Percentiles rank a stretch among this genome's conserved stretches.
These are phyloP conservation scores for Gentiana macrophylla DNA, from an alignment of 257 asterid genomes.

Conservation along the genomic window DNA sequence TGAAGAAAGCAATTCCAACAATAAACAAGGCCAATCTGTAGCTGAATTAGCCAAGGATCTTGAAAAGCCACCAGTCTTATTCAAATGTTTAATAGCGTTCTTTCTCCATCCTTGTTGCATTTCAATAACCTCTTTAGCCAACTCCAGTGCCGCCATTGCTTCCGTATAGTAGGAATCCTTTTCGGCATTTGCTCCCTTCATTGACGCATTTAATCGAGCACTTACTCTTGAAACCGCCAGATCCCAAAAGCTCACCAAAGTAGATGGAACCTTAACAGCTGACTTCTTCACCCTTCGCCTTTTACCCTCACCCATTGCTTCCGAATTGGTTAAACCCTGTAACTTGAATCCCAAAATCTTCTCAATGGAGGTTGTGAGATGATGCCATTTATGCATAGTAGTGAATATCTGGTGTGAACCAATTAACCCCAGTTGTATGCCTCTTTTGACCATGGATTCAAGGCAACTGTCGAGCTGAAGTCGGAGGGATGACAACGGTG, in stretches of 20 bases:
- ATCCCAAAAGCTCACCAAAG: slow-evolving; percentile 55
- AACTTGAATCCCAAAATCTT: slow-evolving; percentile 35
- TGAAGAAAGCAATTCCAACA: slow-evolving; percentile 75
- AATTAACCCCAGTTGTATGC: slow-evolving; percentile 66
- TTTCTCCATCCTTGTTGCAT: slow-evolving; percentile 72
- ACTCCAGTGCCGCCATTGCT: slow-evolving; percentile 66
- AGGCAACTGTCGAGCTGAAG: slow-evolving; percentile 70
- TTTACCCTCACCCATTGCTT: not conserved
- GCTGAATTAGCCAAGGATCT: slow-evolving; percentile 80
- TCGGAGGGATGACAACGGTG: slow-evolving; percentile 35
- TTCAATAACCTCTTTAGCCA: slow-evolving; percentile 83
- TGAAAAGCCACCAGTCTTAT: slow-evolving; percentile 68
- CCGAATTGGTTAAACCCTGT: slow-evolving; percentile 1
- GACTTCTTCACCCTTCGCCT: slow-evolving; percentile 16
- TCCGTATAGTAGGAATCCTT: slow-evolving; percentile 67
- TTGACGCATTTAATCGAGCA: slow-evolving; percentile 39
- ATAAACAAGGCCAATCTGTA: slow-evolving; percentile 92
- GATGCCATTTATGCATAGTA: slow-evolving; percentile 80
- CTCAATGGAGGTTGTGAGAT: slow-evolving; percentile 57
- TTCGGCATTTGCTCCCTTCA: slow-evolving; percentile 29
- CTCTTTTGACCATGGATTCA: slow-evolving; percentile 60
- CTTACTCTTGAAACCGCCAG: slow-evolving; percentile 54
- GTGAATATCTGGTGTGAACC: slow-evolving; percentile 79
- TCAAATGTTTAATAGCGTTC: slow-evolving; percentile 73
- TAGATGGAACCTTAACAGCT: slow-evolving; percentile 5